Evolutionary conservation across 176 grass and related monocot species (phyloP).

Genomic region (Oryza glaberrima): DNA sequence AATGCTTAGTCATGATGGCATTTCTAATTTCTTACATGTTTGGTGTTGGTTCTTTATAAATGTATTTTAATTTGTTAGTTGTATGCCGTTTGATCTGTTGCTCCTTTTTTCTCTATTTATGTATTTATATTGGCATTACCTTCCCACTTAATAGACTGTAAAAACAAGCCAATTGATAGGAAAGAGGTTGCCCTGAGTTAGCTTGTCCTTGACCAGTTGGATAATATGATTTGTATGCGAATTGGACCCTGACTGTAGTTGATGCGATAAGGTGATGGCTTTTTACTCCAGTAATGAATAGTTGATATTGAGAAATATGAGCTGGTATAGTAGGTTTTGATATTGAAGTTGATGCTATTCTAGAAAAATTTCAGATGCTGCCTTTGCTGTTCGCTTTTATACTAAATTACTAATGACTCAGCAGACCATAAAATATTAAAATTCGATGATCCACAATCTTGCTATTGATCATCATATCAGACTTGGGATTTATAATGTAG

Average conservation of each 20-base stretch:
- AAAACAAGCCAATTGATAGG: neutral
- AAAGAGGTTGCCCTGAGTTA: neutral
- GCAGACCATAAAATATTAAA: neutral
- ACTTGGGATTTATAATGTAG: neutral
- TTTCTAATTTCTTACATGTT: conserved; percentile 27
- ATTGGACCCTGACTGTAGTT: neutral
- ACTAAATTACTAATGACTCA: neutral
- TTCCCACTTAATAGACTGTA: neutral
- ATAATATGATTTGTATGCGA: neutral
- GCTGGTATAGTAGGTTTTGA: neutral
- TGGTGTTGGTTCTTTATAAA: conserved; percentile 11
- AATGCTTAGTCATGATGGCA: conserved; percentile 8
- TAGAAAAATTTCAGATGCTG: neutral
- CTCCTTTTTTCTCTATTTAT: neutral
- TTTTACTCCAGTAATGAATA: no score
- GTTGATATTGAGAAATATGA: neutral
- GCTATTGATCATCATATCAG: neutral
- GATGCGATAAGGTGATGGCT: neutral
- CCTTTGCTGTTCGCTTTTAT: no score
- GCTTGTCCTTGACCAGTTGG: neutral
- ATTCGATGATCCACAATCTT: neutral
- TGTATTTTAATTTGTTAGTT: neutral
- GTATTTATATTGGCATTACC: neutral
- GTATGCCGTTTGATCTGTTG: neutral
- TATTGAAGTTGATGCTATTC: neutral